These are phyloP conservation scores for Blepharisma japonicum DNA, from an alignment of 73 alveolate species.

Conservation along the genomic window DNA sequence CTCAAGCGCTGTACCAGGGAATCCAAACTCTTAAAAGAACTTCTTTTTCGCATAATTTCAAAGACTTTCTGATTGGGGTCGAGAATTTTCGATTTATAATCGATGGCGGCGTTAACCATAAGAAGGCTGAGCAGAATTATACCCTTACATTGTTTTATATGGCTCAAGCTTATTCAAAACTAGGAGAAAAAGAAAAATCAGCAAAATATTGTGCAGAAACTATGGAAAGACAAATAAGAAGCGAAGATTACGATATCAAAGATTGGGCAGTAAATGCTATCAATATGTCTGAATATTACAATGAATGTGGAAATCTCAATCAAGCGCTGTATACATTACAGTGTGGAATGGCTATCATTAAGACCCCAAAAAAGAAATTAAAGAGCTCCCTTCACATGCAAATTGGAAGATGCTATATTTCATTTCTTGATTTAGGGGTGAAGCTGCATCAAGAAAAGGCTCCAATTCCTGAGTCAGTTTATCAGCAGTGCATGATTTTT, in stretches of 20 bases:
- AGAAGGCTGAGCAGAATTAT: conserved; percentile 83
- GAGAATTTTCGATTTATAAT: conserved; percentile 39
- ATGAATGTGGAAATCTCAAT: conserved; percentile 79
- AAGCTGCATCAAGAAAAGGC: conserved; percentile 38
- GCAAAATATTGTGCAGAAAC: conserved; percentile 90
- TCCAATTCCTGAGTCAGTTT: conserved; percentile 45
- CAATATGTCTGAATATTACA: conserved; percentile 89
- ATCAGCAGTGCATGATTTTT: conserved; percentile 46
- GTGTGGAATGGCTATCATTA: conserved; percentile 84
- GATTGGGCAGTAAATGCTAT: conserved; percentile 93
- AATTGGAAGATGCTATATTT: conserved; percentile 81
- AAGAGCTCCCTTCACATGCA: conserved; percentile 89
- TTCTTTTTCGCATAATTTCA: conserved; percentile 18
- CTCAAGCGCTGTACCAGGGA: conserved; percentile 63
- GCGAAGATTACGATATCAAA: conserved; percentile 84
- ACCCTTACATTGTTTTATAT: conserved; percentile 91
- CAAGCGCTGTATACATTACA: conserved; percentile 90
- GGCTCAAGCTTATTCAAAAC: conserved; percentile 96
- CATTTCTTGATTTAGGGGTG: conserved; percentile 75
- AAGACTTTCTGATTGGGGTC: conserved; percentile 11
- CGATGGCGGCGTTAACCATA: conserved; percentile 89
- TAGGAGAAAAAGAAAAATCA: conserved; percentile 88
- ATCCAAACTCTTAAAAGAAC: background rate
- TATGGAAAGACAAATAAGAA: conserved; percentile 87
- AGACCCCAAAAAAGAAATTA: conserved; percentile 67